Base-by-base conservation (phyloP, 768 basidiomycete genomes). In the Lentinula guzmanii region DNA sequence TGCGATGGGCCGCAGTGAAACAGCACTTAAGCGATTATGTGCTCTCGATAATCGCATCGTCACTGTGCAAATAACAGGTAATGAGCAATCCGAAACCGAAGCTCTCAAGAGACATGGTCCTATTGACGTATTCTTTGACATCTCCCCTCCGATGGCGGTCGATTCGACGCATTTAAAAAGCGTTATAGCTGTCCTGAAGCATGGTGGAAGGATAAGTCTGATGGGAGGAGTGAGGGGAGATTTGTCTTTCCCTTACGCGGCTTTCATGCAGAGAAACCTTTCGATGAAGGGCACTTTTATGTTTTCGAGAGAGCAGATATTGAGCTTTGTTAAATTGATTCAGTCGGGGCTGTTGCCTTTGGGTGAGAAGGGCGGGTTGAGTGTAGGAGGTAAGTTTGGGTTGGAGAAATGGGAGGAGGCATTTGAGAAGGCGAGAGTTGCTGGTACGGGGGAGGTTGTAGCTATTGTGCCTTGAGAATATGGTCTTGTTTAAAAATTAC, bases 1-100 rank as follows among this genome's bases (percentile, higher is more conserved):
- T 21, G 62, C 62, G 8, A 54, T 52, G 62, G 52, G 62, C 4
- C 56, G 58, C 18, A 48, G 60, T 21, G 42, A 56, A 56, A n/a
- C 28, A 28, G 21, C 18, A 11, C 37, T 41, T 2, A 5, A 42
- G 1, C 8, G 41, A 28, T 28, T 56, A 24, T 41, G 18, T 8
- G 15, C 43, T 5, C 35, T 41, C 15, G 18, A 33, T 28, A 24
- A 1, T 33, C 37, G 43, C 5, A 37, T 56, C 37, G 33, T 4
- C 11, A 56, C 39, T 35, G 55, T 56, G 5, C 11, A 41, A 16
- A 41, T 56, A 15, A 45, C 43, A 13, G 55, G 55, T 31, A 37
- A 56, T 9, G 55, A 41, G 11, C 8, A 42, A 21, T 10, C 37
- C 24, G 55, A 56, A 16, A 56, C 55, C 33, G 34, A 41, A 8